Conservation (phyloP, 2,329 filamentous ascomycete species). For the Phialophora tarda region DNA sequence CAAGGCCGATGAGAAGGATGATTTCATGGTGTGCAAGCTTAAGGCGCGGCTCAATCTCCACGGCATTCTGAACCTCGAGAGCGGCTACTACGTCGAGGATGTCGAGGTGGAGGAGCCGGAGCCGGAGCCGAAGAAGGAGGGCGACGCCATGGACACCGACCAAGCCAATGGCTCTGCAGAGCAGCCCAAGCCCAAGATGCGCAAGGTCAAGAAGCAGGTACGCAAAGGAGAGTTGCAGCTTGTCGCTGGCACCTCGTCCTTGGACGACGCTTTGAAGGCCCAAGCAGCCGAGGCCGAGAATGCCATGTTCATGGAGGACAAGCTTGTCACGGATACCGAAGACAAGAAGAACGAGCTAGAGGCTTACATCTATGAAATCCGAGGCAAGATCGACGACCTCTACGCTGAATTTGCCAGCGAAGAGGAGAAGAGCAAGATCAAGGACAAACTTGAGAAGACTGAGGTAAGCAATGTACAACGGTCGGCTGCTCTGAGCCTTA, state of each 20-base stretch:
- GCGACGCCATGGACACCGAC: conserved; percentile 82
- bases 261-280: conserved; percentile 72
- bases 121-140: conserved; percentile 73
- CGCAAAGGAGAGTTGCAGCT: conserved; percentile 95
- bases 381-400: conserved; percentile 91
- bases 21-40: conserved; percentile 99
- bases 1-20: conserved; percentile 84
- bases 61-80: conserved; percentile 94
- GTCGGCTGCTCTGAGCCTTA: not conserved
- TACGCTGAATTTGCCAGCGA: conserved; percentile 88
- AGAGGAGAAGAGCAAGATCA: conserved; percentile 87
- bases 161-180: conserved; percentile 64
- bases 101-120: conserved; percentile 95
- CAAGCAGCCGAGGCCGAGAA: conserved; percentile 79
- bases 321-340: conserved; percentile 96
- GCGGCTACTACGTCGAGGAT: conserved; percentile 97
- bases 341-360: conserved; percentile 99
- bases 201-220: conserved; percentile 99
- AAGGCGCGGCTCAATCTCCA: conserved; percentile 97
- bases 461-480: conserved; percentile 70
- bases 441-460: conserved; percentile 77
- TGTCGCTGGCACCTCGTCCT: conserved; percentile 77
- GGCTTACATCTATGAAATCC: conserved; percentile 94
- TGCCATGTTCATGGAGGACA: conserved; percentile 96
- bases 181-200: conserved; percentile 76